phyloP scores from a whole-genome alignment of 2,329 filamentous ascomycete genomes.

The Ustilaginoidea virens region DNA sequence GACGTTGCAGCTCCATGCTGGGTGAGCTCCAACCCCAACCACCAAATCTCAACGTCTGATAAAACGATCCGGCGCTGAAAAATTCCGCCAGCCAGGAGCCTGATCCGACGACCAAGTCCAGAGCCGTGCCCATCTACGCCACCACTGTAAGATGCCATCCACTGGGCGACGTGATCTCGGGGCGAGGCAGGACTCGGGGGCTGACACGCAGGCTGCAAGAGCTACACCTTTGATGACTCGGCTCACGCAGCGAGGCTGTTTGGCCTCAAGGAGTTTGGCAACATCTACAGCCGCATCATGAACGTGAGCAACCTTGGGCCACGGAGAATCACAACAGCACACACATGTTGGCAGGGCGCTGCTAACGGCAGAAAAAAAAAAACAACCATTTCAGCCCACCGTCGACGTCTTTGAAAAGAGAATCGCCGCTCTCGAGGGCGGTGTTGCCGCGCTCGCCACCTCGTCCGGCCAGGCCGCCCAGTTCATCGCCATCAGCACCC shows the following conservation, averaged over 20 bases:
- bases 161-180: background rate
- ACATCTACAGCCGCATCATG: constrained; percentile 95
- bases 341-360: background rate
- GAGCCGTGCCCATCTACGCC: constrained; percentile 92
- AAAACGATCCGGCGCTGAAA: background rate
- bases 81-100: constrained; percentile 48
- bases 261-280: constrained; percentile 90
- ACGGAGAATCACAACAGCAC: background rate
- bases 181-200: background rate
- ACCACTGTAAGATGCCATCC: constrained; percentile 41
- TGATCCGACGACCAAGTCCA: constrained; percentile 68
- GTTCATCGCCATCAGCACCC: constrained; percentile 73
- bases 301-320: constrained; percentile 48
- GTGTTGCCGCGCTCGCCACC: constrained; percentile 70
- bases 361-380: background rate
- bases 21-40: constrained; percentile 35
- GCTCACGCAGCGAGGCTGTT: constrained; percentile 91
- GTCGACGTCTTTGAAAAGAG: constrained; percentile 95
- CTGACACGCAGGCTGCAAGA: constrained; percentile 35
- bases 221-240: constrained; percentile 88
- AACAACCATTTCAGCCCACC: no score
- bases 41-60: background rate
- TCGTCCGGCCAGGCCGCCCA: constrained; percentile 82
- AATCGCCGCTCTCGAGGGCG: constrained; percentile 88
- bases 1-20: constrained; percentile 74